These are phyloP conservation scores for Exophiala alcalophila DNA, from an alignment of 2,329 filamentous ascomycete species.

Conservation along the genomic window DNA sequence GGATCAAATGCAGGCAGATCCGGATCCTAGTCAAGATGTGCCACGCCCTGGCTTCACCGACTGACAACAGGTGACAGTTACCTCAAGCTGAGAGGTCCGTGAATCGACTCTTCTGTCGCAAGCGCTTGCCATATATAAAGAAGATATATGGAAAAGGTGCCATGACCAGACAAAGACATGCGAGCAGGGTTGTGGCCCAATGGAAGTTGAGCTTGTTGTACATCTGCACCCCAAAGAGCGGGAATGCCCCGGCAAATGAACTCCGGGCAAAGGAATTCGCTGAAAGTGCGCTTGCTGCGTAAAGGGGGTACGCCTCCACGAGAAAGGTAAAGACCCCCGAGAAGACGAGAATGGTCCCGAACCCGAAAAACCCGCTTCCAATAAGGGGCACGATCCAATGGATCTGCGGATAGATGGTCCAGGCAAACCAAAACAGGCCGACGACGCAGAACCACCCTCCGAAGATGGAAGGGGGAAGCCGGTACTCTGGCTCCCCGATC, in stretches of 20 bases:
- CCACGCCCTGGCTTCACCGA: too few species aligned
- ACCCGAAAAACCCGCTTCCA: conserved; percentile 67
- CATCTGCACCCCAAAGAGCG: conserved; percentile 35
- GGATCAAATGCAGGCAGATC: too few species aligned
- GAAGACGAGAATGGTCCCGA: conserved; percentile 73
- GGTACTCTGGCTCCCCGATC: conserved; percentile 78
- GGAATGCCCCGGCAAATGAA: conserved; percentile 72
- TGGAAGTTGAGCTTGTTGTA: conserved; percentile 39
- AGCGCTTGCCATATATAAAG: conserved; percentile 47
- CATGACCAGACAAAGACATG: conserved; percentile 40
- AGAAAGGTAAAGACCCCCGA: conserved; percentile 85
- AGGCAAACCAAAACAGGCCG: conserved; percentile 84
- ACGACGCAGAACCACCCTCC: conserved; percentile 76
- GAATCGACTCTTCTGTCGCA: conserved; percentile 47
- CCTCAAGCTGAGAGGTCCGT: conserved; percentile 18
- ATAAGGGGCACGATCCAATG: conserved; percentile 77
- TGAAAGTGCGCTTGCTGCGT: conserved; percentile 63
- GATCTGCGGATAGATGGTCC: conserved; percentile 72
- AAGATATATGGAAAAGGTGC: conserved; percentile 52
- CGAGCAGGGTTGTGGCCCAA: conserved; percentile 43
- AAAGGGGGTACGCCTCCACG: conserved; percentile 57
- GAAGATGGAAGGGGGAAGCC: conserved; percentile 68
- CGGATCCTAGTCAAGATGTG: background rate
- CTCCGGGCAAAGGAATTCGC: conserved; percentile 79
- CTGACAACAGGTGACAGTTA: too few species aligned